These are phyloP conservation scores for Avena insularis DNA, from an alignment of 176 grass and related monocot species.

Conservation along the genomic window DNA sequence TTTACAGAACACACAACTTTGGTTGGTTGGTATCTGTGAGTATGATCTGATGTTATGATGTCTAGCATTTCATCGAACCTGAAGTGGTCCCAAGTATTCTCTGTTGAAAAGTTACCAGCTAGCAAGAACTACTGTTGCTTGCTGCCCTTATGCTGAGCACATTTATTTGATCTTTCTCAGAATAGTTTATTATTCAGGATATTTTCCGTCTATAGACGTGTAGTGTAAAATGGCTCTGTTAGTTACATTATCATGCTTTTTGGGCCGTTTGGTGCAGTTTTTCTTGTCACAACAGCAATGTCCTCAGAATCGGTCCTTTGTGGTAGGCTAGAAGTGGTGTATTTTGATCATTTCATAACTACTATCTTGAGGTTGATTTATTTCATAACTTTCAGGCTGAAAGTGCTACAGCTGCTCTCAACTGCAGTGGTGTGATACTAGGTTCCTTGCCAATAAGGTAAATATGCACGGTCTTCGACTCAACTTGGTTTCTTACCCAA, in stretches of 20 bases:
- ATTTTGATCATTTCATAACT: not conserved
- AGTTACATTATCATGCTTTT: not conserved
- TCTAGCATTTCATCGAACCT: conserved; percentile 1
- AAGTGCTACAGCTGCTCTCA: conserved; percentile 95
- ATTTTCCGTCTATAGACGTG: not conserved
- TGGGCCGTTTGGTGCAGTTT: not conserved
- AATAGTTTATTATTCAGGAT: not conserved
- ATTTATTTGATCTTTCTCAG: conserved; percentile 24
- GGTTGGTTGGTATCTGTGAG: not conserved
- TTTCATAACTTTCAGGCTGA: conserved; percentile 76
- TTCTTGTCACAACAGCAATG: not conserved
- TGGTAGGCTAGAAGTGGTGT: not conserved
- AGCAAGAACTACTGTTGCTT: not conserved
- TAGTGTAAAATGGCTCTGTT: not conserved
- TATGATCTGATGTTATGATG: conserved; percentile 27
- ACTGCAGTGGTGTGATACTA: conserved; percentile 93
- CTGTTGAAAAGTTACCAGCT: not conserved
- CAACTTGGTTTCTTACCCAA: not conserved
- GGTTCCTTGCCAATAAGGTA: conserved; percentile 98
- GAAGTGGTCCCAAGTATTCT: conserved; percentile 15
- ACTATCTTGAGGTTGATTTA: conserved; percentile 7
- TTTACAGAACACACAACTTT: conserved; percentile 13
- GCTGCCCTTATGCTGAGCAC: not conserved
- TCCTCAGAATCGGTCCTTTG: not conserved
- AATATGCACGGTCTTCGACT: not conserved